Evolutionary conservation across 805 yeast species (phyloP), one percentile per base, ranked within the genome.

Genomic region (Saccharomycopsis capsularis): DNA sequence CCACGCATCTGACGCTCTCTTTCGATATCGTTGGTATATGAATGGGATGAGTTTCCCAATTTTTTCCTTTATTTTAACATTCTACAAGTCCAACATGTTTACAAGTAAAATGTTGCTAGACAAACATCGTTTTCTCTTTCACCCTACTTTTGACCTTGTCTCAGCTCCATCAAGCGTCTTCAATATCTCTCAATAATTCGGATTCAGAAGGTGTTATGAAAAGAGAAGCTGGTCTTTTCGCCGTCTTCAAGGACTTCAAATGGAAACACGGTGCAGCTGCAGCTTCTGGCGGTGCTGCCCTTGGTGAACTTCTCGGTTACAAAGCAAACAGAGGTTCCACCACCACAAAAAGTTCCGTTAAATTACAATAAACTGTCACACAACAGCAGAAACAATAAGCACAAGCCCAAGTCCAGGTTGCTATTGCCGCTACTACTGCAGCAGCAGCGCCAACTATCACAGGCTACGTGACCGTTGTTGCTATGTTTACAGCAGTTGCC

Each of bases 261-360:
- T 44, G 47, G 47, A 36, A 36, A 2, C 47, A 44, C 11, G 47
- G 30, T 24, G 47, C 30, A 9, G 21, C 15, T 32, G 47, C 44
- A 4, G 47, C 32, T 19, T 41, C 47, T 2, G 47, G 13, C 21
- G 47, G 47, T 36, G 42, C 32, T 29, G 41, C 21, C 7, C 24
- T 30, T 15, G 47, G 43, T 44, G 47, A 19, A 36, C 22, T 36
- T 19, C 40, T 36, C 11, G 22, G 40, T 11, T 9, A 19, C 7
- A 36, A 19, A n/a, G 15, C 7, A 36, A n/a, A n/a, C 7, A n/a
- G 15, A 36, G 40, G n/a, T 7, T 24, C 42, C 7, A 21, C 11
- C 13, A 30, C 42, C 19, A 13, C 32, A 29, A 7, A 7, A 9
- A 13, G 7, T 29, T 13, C 32, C 13, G 32, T 13, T 29, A 7